A percentile compares a stretch with the other conserved stretches of the same genome.
These are phyloP conservation scores for Yamadazyma sp. DNA, from an alignment of 1,139 yeast species.

Conservation along the genomic window DNA sequence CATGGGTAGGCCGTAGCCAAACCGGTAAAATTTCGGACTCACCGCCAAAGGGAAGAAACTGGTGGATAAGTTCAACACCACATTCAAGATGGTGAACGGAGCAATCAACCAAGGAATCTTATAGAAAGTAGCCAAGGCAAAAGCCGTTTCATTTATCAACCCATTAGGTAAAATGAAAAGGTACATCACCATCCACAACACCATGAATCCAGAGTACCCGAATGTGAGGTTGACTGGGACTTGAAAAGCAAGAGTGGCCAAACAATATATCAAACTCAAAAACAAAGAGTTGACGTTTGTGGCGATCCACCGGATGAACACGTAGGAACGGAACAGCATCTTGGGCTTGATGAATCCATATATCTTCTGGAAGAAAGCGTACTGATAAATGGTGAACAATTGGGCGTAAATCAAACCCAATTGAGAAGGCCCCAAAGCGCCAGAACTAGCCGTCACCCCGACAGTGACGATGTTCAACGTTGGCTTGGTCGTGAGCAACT, in stretches of 20 bases:
- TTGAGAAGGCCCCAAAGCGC: constrained; percentile 33
- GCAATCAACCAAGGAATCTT: constrained; percentile 52
- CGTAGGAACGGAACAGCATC: constrained; percentile 43
- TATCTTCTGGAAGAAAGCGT: constrained; percentile 25
- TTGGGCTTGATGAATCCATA: constrained; percentile 23
- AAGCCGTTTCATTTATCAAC: constrained; percentile 61
- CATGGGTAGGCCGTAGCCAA: constrained; percentile 68
- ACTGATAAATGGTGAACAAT: constrained; percentile 36
- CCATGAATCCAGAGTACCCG: constrained; percentile 62
- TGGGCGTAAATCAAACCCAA: constrained; percentile 35
- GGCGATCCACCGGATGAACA: constrained; percentile 49
- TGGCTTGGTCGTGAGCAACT: constrained; percentile 24
- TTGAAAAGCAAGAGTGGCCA: constrained; percentile 62
- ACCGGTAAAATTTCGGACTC: constrained; percentile 52
- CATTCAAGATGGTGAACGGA: constrained; percentile 63
- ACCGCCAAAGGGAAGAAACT: constrained; percentile 61
- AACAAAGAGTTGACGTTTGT: constrained; percentile 51
- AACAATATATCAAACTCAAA: constrained; percentile 53
- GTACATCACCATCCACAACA: constrained; percentile 64
- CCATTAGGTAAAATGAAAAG: constrained; percentile 63
- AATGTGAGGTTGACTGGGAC: constrained; percentile 52
- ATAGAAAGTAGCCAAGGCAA: constrained; percentile 42
- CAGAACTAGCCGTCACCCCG: constrained; percentile 22
- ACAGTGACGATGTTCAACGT: constrained; percentile 21
- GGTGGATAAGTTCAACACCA: constrained; percentile 59